These are phyloP conservation scores for Colletotrichum sp. DNA, from an alignment of 2,329 filamentous ascomycete genomes.

Conservation along the genomic window DNA sequence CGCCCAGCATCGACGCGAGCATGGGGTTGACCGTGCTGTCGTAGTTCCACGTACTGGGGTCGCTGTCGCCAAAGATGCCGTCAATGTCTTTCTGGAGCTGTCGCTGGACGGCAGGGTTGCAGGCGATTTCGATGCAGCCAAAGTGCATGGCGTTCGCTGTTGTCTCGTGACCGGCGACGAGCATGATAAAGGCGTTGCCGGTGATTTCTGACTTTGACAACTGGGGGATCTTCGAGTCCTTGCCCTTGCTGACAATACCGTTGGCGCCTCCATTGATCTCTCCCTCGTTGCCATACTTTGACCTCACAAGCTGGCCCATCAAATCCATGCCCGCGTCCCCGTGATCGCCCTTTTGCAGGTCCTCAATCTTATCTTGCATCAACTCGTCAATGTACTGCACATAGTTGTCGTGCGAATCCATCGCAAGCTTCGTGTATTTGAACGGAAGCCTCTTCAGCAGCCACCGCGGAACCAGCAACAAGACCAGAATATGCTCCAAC, in stretches of 20 bases:
- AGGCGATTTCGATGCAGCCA: conserved; percentile 70
- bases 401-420: conserved; percentile 66
- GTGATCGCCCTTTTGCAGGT: conserved; percentile 38
- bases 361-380: conserved; percentile 62
- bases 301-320: conserved; percentile 55
- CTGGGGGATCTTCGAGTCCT: conserved; percentile 33
- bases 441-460: conserved; percentile 56
- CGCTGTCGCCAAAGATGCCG: conserved; percentile 61
- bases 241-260: conserved; percentile 4
- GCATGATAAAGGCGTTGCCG: conserved; percentile 73
- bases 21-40: conserved; percentile 69
- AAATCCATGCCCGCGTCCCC: conserved; percentile 55
- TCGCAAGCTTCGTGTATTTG: conserved; percentile 54
- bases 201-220: conserved; percentile 71
- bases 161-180: conserved; percentile 81
- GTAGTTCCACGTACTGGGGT: conserved; percentile 72
- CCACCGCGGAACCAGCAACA: conserved; percentile 65
- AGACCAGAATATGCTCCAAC: conserved; percentile 66
- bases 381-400: conserved; percentile 73
- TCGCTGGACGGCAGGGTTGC: conserved; percentile 67
- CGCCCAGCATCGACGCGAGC: conserved; percentile 73
- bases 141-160: conserved; percentile 80
- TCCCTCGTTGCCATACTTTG: conserved; percentile 38
- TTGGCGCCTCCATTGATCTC: conserved; percentile 15
- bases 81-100: conserved; percentile 74